phyloP scores from a whole-genome alignment of 805 yeast species.

The Ogataea neopini region DNA sequence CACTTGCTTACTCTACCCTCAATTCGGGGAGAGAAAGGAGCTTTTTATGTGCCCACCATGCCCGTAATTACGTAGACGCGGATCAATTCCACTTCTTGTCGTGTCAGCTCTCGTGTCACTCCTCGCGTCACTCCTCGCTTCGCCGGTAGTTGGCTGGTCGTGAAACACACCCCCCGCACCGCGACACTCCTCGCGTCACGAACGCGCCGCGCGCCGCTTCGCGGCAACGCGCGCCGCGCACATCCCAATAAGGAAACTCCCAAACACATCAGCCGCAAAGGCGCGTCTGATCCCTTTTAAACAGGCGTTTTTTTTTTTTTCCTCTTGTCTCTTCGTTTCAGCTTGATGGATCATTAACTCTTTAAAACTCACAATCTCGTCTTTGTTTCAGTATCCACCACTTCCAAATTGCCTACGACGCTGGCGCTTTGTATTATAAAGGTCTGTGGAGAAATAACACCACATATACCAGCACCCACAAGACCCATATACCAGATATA shows the following conservation, averaged over 20 bases:
- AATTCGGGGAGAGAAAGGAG: too few species aligned
- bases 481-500: background rate
- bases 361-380: background rate
- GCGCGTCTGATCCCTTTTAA: conserved; percentile 12
- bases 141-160: background rate
- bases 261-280: conserved; percentile 8
- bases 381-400: background rate
- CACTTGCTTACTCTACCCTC: too few species aligned
- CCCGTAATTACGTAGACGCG: too few species aligned
- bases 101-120: conserved; percentile 12
- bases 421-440: conserved; percentile 2
- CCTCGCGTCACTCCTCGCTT: conserved; percentile 35
- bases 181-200: conserved; percentile 8
- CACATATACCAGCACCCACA: too few species aligned
- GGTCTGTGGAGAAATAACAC: conserved; percentile 1
- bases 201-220: too few species aligned
- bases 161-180: conserved; percentile 20
- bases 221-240: conserved; percentile 10
- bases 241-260: conserved; percentile 1
- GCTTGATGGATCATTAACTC: background rate
- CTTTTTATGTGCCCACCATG: too few species aligned
- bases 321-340: conserved; percentile 1
- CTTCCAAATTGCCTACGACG: background rate
- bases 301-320: conserved; percentile 12
- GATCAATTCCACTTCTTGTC: too few species aligned